Evolutionary conservation across 2,329 filamentous ascomycete species (phyloP).

Genomic region (Penicillium rolfsii): DNA sequence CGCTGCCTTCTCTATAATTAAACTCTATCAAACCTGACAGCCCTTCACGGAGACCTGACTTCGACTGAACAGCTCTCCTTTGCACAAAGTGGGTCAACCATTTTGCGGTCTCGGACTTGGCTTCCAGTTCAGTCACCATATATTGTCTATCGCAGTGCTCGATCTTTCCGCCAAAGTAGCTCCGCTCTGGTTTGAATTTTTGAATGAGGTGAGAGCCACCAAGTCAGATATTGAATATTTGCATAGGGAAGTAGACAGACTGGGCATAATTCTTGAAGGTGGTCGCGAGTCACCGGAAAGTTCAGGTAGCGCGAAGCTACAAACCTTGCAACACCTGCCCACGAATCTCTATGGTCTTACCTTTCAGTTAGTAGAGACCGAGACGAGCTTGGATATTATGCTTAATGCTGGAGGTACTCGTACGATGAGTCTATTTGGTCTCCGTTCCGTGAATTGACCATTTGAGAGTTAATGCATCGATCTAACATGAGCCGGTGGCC

Average conservation of each 20-base stretch:
- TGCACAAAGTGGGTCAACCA: background rate
- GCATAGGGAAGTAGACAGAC: background rate
- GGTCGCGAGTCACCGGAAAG: background rate
- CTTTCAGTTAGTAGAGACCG: background rate
- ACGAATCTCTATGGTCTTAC: background rate
- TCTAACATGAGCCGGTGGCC: no score
- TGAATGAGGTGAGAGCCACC: background rate
- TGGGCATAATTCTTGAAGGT: background rate
- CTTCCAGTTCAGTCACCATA: background rate
- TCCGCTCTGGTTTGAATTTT: background rate
- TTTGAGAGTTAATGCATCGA: background rate
- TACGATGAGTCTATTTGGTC: background rate
- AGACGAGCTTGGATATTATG: background rate
- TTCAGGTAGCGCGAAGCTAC: background rate
- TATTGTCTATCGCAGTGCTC: background rate
- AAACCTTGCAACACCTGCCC: background rate
- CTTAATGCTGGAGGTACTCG: background rate
- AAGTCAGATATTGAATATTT: background rate
- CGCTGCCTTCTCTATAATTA: background rate
- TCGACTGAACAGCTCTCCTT: background rate
- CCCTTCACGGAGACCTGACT: background rate
- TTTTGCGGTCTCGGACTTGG: background rate
- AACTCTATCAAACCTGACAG: background rate
- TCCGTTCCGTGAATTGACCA: background rate
- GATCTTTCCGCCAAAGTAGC: background rate